Conservation (phyloP, 2,329 filamentous ascomycete species). For the Didymella pomorum region DNA sequence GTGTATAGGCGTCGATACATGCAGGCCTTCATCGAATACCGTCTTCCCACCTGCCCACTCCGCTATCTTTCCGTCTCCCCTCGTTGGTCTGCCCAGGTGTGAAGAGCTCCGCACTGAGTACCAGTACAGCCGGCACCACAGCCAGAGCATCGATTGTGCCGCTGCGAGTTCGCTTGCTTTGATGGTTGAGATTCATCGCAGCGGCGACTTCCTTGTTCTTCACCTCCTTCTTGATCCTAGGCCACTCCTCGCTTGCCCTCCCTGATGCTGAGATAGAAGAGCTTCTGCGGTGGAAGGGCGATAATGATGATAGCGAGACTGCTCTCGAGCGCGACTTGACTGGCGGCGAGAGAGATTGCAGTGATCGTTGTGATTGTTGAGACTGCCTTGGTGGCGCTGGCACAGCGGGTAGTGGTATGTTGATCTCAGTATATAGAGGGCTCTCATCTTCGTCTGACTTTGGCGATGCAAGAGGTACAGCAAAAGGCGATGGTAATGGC, state of each 20-base stretch:
- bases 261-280: slow-evolving; percentile 23
- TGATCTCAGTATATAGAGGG: slow-evolving; percentile 47
- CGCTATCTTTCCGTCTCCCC: slow-evolving; percentile 26
- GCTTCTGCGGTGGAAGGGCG: slow-evolving; percentile 33
- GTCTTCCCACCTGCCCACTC: slow-evolving; percentile 37
- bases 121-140: slow-evolving; percentile 46
- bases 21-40: slow-evolving; percentile 27
- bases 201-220: slow-evolving; percentile 34
- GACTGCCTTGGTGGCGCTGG: slow-evolving; percentile 20
- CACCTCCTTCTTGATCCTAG: slow-evolving; percentile 34
- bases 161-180: slow-evolving; percentile 29
- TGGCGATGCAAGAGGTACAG: slow-evolving; percentile 2
- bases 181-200: slow-evolving; percentile 37
- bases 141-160: slow-evolving; percentile 47
- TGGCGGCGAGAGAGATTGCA: slow-evolving; percentile 16
- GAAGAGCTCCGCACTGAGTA: slow-evolving; percentile 48
- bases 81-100: slow-evolving; percentile 35
- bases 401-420: slow-evolving; percentile 41
- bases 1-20: neutral
- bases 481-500: slow-evolving; percentile 1
- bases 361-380: slow-evolving; percentile 1
- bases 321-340: slow-evolving; percentile 28
- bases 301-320: slow-evolving; percentile 36
- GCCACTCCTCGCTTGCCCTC: slow-evolving; percentile 21
- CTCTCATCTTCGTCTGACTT: slow-evolving; percentile 30